Conservation (phyloP, 306 rosid genomes). For the Ziziphus jujuba region DNA sequence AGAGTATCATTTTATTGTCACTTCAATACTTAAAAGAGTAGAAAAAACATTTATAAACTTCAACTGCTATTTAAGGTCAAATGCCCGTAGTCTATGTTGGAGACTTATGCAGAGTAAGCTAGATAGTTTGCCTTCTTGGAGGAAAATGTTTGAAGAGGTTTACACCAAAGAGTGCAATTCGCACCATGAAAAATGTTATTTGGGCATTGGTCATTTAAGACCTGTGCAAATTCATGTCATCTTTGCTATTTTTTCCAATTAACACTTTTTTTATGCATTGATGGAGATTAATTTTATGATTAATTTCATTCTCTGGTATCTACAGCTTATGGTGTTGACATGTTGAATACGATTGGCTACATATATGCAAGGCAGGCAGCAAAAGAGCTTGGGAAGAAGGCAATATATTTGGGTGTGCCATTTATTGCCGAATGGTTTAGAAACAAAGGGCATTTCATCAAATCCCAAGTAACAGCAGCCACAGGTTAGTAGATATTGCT, state of each 20-base stretch:
- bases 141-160: too few species aligned
- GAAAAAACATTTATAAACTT: too few species aligned
- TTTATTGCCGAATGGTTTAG: slow-evolving; percentile 98
- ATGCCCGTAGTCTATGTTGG: too few species aligned
- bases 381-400: slow-evolving; percentile 96
- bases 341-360: slow-evolving; percentile 96
- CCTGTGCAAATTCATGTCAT: too few species aligned
- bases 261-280: not conserved
- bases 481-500: slow-evolving; percentile 61
- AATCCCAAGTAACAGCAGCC: slow-evolving; percentile 98
- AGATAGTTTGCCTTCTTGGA: too few species aligned
- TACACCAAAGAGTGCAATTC: too few species aligned
- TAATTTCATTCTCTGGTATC: slow-evolving; percentile 24
- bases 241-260: too few species aligned
- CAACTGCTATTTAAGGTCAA: too few species aligned
- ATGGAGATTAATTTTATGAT: slow-evolving; percentile 12
- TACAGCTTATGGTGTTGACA: slow-evolving; percentile 92
- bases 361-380: slow-evolving; percentile 96
- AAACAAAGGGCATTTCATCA: slow-evolving; percentile 96
- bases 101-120: too few species aligned
- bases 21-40: not conserved
- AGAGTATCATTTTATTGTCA: too few species aligned
- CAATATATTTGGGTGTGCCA: slow-evolving; percentile 92
- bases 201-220: too few species aligned
- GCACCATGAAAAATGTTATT: too few species aligned